A percentile compares a stretch with the other conserved stretches of the same genome.
phyloP scores from a whole-genome alignment of 768 basidiomycete genomes.

The Leccinum fibrillosum region DNA sequence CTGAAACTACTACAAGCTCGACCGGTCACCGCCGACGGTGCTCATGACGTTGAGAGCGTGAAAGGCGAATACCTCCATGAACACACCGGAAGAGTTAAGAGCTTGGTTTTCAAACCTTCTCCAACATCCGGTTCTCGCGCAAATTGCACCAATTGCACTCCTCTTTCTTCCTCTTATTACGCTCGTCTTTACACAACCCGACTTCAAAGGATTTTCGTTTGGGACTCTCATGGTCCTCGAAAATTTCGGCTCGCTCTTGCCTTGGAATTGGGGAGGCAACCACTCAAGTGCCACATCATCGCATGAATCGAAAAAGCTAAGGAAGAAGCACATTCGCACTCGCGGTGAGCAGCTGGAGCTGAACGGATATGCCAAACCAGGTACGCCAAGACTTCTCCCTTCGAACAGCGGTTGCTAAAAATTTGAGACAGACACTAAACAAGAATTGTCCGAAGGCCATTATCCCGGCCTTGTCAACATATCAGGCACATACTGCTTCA shows the following conservation, averaged over 20 bases:
- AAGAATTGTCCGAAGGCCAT: slow-evolving; percentile 37
- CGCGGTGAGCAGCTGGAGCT: slow-evolving; percentile 55
- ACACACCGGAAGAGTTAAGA: slow-evolving; percentile 39
- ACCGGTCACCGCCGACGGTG: slow-evolving; percentile 13
- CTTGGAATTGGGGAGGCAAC: slow-evolving; percentile 60
- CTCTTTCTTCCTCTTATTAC: slow-evolving; percentile 40
- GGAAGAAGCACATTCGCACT: slow-evolving; percentile 49
- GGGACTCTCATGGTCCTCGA: slow-evolving; percentile 54
- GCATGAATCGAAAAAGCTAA: slow-evolving; percentile 42
- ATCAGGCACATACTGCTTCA: slow-evolving; percentile 95
- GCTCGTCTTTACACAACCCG: slow-evolving; percentile 29
- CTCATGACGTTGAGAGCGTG: slow-evolving; percentile 30
- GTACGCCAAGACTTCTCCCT: slow-evolving; percentile 17
- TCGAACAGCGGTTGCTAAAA: neutral
- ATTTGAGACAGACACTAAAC: slow-evolving; percentile 20
- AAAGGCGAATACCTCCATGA: slow-evolving; percentile 38
- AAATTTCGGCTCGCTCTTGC: slow-evolving; percentile 48
- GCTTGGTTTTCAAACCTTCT: slow-evolving; percentile 38
- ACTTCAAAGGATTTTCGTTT: slow-evolving; percentile 28
- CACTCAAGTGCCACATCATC: slow-evolving; percentile 20
- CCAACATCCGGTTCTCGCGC: slow-evolving; percentile 44
- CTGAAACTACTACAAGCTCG: slow-evolving; percentile 14
- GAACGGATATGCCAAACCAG: slow-evolving; percentile 33
- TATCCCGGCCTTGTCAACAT: slow-evolving; percentile 95
- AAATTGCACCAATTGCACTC: slow-evolving; percentile 51